Evolutionary conservation across 2,329 filamentous ascomycete species (phyloP), one percentile per base, ranked within the genome.

Genomic region (Westerdykella sp.): DNA sequence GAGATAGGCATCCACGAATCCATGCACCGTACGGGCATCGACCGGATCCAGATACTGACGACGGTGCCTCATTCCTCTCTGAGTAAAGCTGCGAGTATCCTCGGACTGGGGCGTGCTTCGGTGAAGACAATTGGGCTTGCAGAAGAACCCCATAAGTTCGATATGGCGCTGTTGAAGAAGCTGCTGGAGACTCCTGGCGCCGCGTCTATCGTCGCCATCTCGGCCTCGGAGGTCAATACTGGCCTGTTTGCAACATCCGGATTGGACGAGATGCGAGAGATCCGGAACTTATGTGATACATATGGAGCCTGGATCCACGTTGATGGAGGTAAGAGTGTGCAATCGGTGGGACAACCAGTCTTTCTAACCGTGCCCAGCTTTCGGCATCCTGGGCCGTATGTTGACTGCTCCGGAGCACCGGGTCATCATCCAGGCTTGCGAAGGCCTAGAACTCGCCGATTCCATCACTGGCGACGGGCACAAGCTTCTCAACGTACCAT

Each of bases 401-500:
- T 73, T 96, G 1, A 74, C 78, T 0, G 62, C 73, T 0, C 61
- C 73, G 1, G 76, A 83, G 43, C 89, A 85, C 59, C 60, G 68
- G 46, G 37, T 60, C 80, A 47, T 80, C 68, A 45, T 67, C 62
- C 30, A 74, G 67, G 46, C 74, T 69, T 69, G 69, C 1, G 73
- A 77, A 4, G 87, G 86, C 1, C 65, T 96, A 11, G 84, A 95
- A 48, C 72, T 95, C 2, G 88, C 86, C 3, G 88, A 96, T 61
- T 94, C 87, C 40, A 89, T 96, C 53, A 83, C 87, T 0, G 83
- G 85, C 2, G 90, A 96, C 57, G 85, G 79, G 0, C 91, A 97
- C 66, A 96, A 96, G 61, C 70, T 95, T n/a, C 76, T 97, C 47
- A 96, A 96, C 54, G 88, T 95, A 37, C 90, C 91, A 0, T 96